Conservation (phyloP, 441 rosid species). For the Gossypium gossypioides region DNA sequence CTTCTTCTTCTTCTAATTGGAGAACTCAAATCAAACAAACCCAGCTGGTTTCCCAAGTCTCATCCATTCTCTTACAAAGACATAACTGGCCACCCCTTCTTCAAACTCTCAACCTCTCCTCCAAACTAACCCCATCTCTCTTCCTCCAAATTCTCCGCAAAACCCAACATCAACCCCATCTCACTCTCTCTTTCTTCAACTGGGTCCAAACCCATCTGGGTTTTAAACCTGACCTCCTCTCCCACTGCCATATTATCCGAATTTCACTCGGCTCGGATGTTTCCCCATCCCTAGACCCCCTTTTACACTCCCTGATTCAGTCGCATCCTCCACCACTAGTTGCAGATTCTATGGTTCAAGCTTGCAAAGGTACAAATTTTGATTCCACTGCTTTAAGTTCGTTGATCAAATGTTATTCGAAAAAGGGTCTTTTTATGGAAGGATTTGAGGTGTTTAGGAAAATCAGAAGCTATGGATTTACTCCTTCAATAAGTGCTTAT, state of each 20-base stretch:
- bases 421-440: slow-evolving; percentile 27
- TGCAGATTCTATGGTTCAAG: slow-evolving; percentile 31
- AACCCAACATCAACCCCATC: slow-evolving; percentile 34
- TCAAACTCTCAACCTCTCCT: slow-evolving; percentile 31
- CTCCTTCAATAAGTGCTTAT: slow-evolving; percentile 32
- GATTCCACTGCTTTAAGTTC: slow-evolving; percentile 30
- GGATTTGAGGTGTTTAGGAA: slow-evolving; percentile 37
- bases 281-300: slow-evolving; percentile 21
- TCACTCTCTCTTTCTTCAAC: slow-evolving; percentile 51
- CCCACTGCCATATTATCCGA: slow-evolving; percentile 37
- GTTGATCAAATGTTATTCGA: slow-evolving; percentile 35
- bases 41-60: slow-evolving; percentile 38
- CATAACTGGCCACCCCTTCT: slow-evolving; percentile 38
- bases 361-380: slow-evolving; percentile 37
- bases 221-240: slow-evolving; percentile 44
- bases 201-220: slow-evolving; percentile 39
- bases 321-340: slow-evolving; percentile 22
- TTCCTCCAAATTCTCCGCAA: slow-evolving; percentile 46
- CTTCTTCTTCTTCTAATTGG: slow-evolving; percentile 34
- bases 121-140: slow-evolving; percentile 36
- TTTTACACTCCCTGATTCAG: slow-evolving; percentile 33
- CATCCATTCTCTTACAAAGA: slow-evolving; percentile 52
- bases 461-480: slow-evolving; percentile 29
- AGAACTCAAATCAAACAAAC: slow-evolving; percentile 34
- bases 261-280: slow-evolving; percentile 28